Percentiles rank a stretch among this genome's conserved stretches.
Evolutionary conservation across 202 grass and related monocot genomes (phyloP).

Genomic region (Panicum hallii): DNA sequence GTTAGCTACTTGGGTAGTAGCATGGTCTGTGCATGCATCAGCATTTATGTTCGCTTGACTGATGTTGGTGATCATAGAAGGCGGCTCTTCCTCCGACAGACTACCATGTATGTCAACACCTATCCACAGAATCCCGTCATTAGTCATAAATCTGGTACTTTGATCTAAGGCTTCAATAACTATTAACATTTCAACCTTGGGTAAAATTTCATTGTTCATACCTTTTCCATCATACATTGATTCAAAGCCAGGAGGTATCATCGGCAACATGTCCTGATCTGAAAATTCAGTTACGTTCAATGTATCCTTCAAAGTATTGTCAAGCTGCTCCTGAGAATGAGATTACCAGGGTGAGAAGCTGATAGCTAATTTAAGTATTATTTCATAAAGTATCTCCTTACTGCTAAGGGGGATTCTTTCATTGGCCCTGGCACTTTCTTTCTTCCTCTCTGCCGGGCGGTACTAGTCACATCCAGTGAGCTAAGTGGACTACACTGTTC

Average conservation of each 20-base stretch:
- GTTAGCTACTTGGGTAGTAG: slow-evolving; percentile 8
- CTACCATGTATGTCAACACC: background rate
- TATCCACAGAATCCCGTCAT: slow-evolving; percentile 30
- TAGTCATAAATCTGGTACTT: background rate
- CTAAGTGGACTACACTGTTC: background rate
- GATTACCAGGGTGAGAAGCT: slow-evolving; percentile 13
- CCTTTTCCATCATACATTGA: slow-evolving; percentile 28
- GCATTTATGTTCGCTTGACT: slow-evolving; percentile 6
- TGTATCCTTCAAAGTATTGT: slow-evolving; percentile 43
- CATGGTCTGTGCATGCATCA: background rate
- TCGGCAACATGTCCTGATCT: slow-evolving; percentile 18
- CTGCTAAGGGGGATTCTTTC: slow-evolving; percentile 7
- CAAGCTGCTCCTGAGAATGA: slow-evolving; percentile 11
- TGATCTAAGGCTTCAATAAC: slow-evolving; percentile 11
- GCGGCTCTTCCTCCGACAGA: slow-evolving; percentile 9
- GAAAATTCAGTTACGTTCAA: background rate
- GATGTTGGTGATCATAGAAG: background rate
- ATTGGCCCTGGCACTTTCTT: slow-evolving; percentile 32
- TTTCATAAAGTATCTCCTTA: slow-evolving; percentile 32
- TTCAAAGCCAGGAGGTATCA: slow-evolving; percentile 37
- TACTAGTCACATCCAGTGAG: slow-evolving; percentile 17
- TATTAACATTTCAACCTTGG: background rate
- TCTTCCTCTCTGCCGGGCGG: slow-evolving; percentile 29
- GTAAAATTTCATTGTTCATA: slow-evolving; percentile 38
- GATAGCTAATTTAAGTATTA: slow-evolving; percentile 17